phyloP scores from a whole-genome alignment of 2,329 filamentous ascomycete species.

The Ascochyta fabae region DNA sequence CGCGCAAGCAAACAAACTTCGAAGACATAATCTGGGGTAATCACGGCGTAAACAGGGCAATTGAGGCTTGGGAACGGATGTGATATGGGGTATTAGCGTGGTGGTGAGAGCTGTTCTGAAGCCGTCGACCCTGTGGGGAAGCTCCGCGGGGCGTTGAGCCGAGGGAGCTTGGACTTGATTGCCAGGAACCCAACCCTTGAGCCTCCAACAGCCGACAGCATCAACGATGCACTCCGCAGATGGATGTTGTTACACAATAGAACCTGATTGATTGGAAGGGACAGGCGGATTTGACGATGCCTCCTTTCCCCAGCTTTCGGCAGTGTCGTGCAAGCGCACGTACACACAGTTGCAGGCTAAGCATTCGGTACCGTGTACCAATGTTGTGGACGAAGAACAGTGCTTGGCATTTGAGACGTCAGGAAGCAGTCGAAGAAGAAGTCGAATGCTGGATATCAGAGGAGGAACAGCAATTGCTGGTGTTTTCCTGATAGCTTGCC shows the following conservation, averaged over 20 bases:
- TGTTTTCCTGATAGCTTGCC: constrained; percentile 6
- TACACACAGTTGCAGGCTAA: constrained; percentile 15
- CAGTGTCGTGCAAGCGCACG: constrained; percentile 15
- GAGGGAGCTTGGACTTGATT: constrained; percentile 18
- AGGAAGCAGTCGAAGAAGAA: background rate
- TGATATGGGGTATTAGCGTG: constrained; percentile 15
- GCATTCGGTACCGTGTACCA: constrained; percentile 19
- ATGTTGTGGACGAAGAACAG: constrained; percentile 8
- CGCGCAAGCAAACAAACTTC: constrained; percentile 39
- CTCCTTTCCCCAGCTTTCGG: constrained; percentile 19
- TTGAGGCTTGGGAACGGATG: constrained; percentile 8
- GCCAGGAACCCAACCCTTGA: constrained; percentile 2
- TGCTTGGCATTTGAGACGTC: constrained; percentile 10
- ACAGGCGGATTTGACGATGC: constrained; percentile 3
- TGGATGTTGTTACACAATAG: constrained; percentile 18
- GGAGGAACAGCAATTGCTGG: background rate
- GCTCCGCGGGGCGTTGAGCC: constrained; percentile 8
- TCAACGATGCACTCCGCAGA: constrained; percentile 4
- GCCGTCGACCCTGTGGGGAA: constrained; percentile 14
- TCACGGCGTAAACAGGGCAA: constrained; percentile 4
- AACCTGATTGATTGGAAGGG: constrained; percentile 17
- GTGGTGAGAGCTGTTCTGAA: constrained; percentile 11
- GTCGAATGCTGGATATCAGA: background rate
- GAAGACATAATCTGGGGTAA: constrained; percentile 34
- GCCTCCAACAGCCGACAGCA: constrained; percentile 17